Evolutionary conservation across 371 early-diverging fungal genomes (phyloP).

Genomic region (Entomophthora muscae): DNA sequence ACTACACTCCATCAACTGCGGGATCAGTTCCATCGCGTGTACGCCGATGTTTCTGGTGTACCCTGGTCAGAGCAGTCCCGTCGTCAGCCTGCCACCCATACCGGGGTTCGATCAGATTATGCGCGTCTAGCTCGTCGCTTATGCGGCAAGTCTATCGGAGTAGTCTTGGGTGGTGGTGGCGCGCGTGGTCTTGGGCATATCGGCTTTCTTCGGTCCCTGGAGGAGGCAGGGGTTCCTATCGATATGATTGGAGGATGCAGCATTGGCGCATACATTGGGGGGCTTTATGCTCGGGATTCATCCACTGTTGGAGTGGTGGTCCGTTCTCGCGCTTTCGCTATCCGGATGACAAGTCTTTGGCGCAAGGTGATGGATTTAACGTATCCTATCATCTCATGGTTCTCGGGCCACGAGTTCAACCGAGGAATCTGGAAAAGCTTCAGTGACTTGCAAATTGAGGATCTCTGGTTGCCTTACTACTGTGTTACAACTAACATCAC

Average conservation of each 20-base stretch:
- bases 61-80: not conserved
- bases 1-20: conserved; percentile 43
- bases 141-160: conserved; percentile 84
- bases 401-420: conserved; percentile 89
- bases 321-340: conserved; percentile 68
- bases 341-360: conserved; percentile 73
- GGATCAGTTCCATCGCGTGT: conserved; percentile 35
- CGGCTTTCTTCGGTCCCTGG: conserved; percentile 91
- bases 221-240: conserved; percentile 97
- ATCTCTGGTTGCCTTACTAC: conserved; percentile 96
- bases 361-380: conserved; percentile 86
- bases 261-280: conserved; percentile 96
- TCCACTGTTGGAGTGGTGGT: conserved; percentile 78
- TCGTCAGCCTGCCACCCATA: conserved; percentile 15
- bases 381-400: conserved; percentile 84
- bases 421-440: conserved; percentile 90
- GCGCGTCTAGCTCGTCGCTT: conserved; percentile 84
- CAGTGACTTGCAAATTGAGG: conserved; percentile 86
- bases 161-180: conserved; percentile 99
- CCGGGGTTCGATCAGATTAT: conserved; percentile 42
- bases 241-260: conserved; percentile 97
- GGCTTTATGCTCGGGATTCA: conserved; percentile 80
- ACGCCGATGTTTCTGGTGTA: conserved; percentile 14
- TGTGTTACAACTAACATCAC: conserved; percentile 96
- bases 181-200: conserved; percentile 96